Percentiles rank a stretch among this genome's conserved stretches.
phyloP scores from a whole-genome alignment of 1,284 basidiomycete species.

The Ganoderma leucocontextum region DNA sequence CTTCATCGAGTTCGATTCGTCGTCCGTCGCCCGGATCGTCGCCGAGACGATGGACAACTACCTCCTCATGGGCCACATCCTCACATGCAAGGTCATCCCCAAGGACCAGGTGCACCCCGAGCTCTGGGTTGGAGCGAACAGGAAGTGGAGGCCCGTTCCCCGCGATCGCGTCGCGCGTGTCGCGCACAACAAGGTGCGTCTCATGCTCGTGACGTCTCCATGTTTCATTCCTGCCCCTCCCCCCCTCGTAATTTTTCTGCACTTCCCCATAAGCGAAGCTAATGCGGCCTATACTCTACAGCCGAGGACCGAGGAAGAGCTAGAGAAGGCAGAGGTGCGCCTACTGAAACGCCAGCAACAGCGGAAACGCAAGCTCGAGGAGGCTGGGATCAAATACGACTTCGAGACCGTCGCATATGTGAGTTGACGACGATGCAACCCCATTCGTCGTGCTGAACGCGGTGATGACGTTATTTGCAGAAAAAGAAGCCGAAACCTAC shows the following conservation, averaged over 20 bases:
- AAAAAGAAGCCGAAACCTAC: slow-evolving; percentile 41
- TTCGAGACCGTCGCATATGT: slow-evolving; percentile 81
- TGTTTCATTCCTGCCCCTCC: background rate
- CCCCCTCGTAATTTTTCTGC: background rate
- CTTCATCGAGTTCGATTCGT: slow-evolving; percentile 94
- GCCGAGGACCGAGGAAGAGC: slow-evolving; percentile 81
- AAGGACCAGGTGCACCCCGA: slow-evolving; percentile 91
- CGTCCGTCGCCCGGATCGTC: slow-evolving; percentile 92
- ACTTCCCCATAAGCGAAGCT: background rate
- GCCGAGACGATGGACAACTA: slow-evolving; percentile 99
- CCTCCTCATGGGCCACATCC: slow-evolving; percentile 91
- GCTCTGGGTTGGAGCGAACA: slow-evolving; percentile 97
- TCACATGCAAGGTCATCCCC: slow-evolving; percentile 89
- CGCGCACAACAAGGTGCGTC: slow-evolving; percentile 82
- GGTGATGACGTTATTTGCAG: slow-evolving; percentile 23
- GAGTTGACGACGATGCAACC: slow-evolving; percentile 38
- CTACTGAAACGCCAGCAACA: slow-evolving; percentile 82
- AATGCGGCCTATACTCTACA: slow-evolving; percentile 40
- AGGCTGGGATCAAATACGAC: slow-evolving; percentile 90
- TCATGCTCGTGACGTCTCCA: background rate
- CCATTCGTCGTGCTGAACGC: background rate
- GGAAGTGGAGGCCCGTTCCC: slow-evolving; percentile 87
- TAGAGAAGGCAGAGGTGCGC: slow-evolving; percentile 72
- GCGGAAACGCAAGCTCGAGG: slow-evolving; percentile 82
- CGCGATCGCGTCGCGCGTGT: slow-evolving; percentile 75